phyloP scores from a whole-genome alignment of 2,329 filamentous ascomycete genomes.

The Fusarium sp. region DNA sequence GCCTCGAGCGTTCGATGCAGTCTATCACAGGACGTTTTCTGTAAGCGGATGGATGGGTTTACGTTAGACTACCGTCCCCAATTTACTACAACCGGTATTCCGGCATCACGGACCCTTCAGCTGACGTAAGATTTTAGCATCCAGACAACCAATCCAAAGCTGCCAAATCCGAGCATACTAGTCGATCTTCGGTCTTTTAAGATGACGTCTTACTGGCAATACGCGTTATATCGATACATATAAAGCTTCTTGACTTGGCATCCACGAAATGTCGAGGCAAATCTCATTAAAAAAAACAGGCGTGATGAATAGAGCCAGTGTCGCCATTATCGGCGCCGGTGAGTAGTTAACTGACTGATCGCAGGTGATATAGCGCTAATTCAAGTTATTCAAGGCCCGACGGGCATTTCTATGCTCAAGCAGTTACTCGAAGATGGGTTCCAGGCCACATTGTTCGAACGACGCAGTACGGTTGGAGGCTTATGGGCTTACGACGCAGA shows the following conservation, averaged over 20 bases:
- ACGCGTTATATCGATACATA: neutral
- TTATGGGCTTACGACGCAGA: conserved; percentile 23
- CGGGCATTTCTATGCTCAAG: conserved; percentile 35
- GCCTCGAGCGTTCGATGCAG: no score
- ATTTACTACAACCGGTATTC: neutral
- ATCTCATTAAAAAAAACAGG: no score
- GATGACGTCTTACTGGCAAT: neutral
- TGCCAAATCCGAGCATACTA: neutral
- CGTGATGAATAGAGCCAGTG: neutral
- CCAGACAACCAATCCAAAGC: neutral
- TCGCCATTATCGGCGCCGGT: conserved; percentile 18
- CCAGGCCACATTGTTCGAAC: conserved; percentile 12
- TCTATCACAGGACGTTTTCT: no score
- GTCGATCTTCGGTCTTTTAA: neutral
- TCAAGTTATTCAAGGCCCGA: neutral
- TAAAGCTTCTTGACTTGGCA: neutral
- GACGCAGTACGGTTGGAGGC: conserved; percentile 12
- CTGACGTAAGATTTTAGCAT: conserved; percentile 12
- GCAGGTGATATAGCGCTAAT: rapidly evolving
- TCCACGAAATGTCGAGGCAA: no score
- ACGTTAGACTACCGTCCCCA: neutral
- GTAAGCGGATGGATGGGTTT: neutral
- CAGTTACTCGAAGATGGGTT: conserved; percentile 29
- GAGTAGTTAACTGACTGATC: neutral
- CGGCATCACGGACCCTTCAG: no score